Conservation (phyloP, 2,329 filamentous ascomycete species). For the Talaromyces pinophilus region DNA sequence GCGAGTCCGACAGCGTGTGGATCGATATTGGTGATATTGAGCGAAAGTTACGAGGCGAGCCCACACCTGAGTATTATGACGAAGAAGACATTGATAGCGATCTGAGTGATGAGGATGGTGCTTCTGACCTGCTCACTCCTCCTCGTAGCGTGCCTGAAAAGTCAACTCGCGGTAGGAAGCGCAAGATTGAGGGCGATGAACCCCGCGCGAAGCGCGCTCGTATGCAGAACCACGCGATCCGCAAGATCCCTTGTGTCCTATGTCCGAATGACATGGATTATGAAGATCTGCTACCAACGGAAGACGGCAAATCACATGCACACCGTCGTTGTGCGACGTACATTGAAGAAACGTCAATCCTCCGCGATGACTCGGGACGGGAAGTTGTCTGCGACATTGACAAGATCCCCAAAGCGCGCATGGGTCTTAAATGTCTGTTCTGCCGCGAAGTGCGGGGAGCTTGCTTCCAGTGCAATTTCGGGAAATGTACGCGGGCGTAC, state of each 20-base stretch:
- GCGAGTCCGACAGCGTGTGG: constrained; percentile 97
- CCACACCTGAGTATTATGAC: constrained; percentile 53
- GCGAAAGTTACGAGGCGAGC: constrained; percentile 84
- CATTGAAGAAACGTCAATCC: constrained; percentile 87
- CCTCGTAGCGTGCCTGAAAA: constrained; percentile 68
- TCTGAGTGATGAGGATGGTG: constrained; percentile 61
- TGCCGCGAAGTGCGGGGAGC: constrained; percentile 93
- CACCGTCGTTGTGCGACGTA: constrained; percentile 89
- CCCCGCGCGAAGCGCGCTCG: constrained; percentile 76
- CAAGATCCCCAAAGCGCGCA: constrained; percentile 80
- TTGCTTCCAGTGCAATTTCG: constrained; percentile 93
- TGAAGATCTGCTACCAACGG: constrained; percentile 80
- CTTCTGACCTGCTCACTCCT: constrained; percentile 74
- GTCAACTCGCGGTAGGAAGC: constrained; percentile 63
- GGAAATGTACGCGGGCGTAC: constrained; percentile 90
- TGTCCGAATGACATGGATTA: constrained; percentile 88
- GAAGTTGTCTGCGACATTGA: constrained; percentile 77
- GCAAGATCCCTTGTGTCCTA: constrained; percentile 80
- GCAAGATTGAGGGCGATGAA: constrained; percentile 61
- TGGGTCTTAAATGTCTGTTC: constrained; percentile 91
- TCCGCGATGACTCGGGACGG: constrained; percentile 64
- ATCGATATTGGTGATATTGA: constrained; percentile 96
- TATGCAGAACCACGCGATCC: constrained; percentile 69
- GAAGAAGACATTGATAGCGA: constrained; percentile 62
- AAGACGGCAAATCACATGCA: constrained; percentile 76